Conservation (phyloP, 805 yeast genomes). For the Myxozyma melibiosi region DNA sequence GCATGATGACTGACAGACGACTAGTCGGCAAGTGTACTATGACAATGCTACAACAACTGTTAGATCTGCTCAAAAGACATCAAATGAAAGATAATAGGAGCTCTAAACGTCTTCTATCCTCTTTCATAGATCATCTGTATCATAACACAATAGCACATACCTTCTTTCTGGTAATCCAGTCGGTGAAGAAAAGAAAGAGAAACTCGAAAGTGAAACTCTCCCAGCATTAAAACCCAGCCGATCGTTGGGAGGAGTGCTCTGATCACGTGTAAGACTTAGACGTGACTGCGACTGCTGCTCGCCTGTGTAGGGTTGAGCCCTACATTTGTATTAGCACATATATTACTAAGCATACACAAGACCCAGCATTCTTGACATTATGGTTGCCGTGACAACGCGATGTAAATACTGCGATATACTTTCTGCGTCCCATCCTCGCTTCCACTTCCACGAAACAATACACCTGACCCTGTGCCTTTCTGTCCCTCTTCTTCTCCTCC, state of each 20-base stretch:
- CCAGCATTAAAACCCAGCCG: too few species aligned
- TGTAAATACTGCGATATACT: too few species aligned
- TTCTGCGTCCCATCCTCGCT: too few species aligned
- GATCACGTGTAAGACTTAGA: neutral
- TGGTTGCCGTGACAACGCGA: too few species aligned
- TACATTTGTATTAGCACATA: too few species aligned
- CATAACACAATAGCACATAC: constrained; percentile 11
- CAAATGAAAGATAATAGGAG: neutral
- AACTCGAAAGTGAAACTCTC: neutral
- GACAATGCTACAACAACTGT: constrained; percentile 10
- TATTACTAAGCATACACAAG: too few species aligned
- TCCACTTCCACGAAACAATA: too few species aligned
- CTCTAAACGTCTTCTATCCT: too few species aligned
- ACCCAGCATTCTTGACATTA: too few species aligned
- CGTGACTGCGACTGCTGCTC: neutral
- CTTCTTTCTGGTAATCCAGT: constrained; percentile 38
- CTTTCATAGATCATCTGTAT: neutral
- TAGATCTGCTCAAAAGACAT: neutral
- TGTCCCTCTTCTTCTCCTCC: too few species aligned
- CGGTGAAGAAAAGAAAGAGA: constrained; percentile 15
- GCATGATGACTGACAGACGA: constrained; percentile 43
- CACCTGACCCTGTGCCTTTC: too few species aligned
- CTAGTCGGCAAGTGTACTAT: constrained; percentile 44
- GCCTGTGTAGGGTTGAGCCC: neutral
- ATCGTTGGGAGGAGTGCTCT: too few species aligned